Conservation (phyloP, 179 eudicot genomes). For the Beta lomatogona region DNA sequence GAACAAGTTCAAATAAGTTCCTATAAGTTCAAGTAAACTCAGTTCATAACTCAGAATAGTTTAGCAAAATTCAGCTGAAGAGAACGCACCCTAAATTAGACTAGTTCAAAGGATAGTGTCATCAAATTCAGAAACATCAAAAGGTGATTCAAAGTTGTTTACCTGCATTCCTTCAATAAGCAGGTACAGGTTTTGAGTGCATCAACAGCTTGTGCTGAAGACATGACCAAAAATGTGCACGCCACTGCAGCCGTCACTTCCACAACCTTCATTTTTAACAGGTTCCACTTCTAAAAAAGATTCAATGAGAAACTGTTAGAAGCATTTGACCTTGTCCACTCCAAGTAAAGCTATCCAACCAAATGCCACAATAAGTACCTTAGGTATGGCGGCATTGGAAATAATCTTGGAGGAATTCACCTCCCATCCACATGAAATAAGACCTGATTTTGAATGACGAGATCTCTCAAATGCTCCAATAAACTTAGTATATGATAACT, state of each 20-base stretch:
- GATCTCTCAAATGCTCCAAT: conserved; percentile 30
- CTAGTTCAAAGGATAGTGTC: neutral
- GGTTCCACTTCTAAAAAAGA: conserved; percentile 47
- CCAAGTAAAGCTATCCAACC: neutral
- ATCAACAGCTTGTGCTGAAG: conserved; percentile 90
- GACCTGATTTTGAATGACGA: conserved; percentile 31
- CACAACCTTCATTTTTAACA: conserved; percentile 36
- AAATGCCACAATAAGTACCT: conserved; percentile 37
- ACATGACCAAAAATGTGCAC: conserved; percentile 59
- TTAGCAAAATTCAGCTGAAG: too few species aligned
- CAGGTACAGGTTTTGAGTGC: conserved; percentile 93
- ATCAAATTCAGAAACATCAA: neutral
- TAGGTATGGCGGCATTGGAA: conserved; percentile 27
- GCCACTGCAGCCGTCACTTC: conserved; percentile 57
- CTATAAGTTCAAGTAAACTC: too few species aligned
- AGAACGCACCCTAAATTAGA: neutral
- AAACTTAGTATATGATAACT: conserved; percentile 30
- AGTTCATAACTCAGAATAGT: too few species aligned
- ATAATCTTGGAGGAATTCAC: conserved; percentile 31
- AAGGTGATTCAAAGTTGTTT: conserved; percentile 15
- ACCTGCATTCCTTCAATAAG: conserved; percentile 98
- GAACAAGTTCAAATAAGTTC: too few species aligned
- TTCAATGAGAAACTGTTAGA: conserved; percentile 21
- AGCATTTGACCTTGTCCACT: neutral
- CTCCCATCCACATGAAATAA: conserved; percentile 36